Percentiles rank a stretch among this genome's conserved stretches.
Evolutionary conservation across 805 yeast species (phyloP).

Genomic region (Pichia manshurica): DNA sequence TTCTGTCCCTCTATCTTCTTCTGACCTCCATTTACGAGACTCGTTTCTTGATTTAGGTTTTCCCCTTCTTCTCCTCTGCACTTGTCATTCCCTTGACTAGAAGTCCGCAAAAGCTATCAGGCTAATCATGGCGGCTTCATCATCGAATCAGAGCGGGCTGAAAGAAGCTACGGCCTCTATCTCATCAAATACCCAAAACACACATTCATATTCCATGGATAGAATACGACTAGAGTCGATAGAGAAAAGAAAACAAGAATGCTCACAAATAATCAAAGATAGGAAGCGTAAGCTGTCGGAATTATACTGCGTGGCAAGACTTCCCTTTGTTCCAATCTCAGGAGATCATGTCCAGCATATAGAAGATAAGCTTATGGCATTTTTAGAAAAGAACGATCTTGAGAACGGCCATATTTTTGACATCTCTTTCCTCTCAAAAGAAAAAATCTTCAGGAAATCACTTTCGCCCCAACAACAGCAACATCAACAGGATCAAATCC

Average conservation of each 20-base stretch:
- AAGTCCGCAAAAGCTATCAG: no score
- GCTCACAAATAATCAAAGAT: constrained; percentile 39
- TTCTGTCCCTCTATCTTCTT: no score
- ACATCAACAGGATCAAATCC: constrained; percentile 11
- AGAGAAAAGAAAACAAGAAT: constrained; percentile 38
- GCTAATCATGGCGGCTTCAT: no score
- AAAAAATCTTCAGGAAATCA: constrained; percentile 27
- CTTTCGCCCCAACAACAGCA: constrained; percentile 26
- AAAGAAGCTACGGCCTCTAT: neutral
- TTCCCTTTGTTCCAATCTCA: constrained; percentile 42
- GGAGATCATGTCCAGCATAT: constrained; percentile 33
- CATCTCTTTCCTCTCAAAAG: constrained; percentile 29
- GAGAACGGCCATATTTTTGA: constrained; percentile 41
- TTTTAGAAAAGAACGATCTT: constrained; percentile 48
- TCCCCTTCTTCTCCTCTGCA: no score
- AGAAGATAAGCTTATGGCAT: constrained; percentile 37
- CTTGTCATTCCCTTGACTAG: no score
- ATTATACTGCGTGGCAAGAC: constrained; percentile 51
- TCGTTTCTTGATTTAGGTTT: no score
- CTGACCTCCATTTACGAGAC: no score
- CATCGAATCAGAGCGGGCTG: neutral
- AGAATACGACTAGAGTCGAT: constrained; percentile 41
- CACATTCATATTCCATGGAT: constrained; percentile 30
- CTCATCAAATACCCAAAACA: neutral
- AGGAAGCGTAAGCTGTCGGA: constrained; percentile 58